Evolutionary conservation across 345 rosid species (phyloP).

Genomic region (Hirschfeldia incana): DNA sequence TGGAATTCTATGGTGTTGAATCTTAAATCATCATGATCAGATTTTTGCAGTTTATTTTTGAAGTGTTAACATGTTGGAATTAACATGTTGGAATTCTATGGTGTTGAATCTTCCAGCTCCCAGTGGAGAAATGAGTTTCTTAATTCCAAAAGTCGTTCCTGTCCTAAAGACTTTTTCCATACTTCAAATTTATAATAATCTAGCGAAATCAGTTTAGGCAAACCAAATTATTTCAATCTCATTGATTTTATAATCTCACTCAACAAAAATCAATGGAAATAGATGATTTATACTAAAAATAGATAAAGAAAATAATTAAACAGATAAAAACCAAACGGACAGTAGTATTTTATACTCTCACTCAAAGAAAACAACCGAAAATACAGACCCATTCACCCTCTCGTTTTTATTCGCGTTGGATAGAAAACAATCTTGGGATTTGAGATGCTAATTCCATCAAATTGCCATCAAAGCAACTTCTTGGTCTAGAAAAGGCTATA

Average conservation of each 20-base stretch:
- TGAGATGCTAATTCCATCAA: constrained; percentile 17
- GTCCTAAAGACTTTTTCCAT: too few species aligned
- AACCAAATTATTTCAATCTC: too few species aligned
- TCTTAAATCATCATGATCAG: too few species aligned
- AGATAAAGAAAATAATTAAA: not conserved
- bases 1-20: too few species aligned
- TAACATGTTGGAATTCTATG: too few species aligned
- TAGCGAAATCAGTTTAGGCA: too few species aligned
- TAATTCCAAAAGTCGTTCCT: too few species aligned
- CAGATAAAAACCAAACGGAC: not conserved
- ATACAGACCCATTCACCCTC: not conserved
- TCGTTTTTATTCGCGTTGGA: not conserved
- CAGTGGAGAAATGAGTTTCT: too few species aligned
- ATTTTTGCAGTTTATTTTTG: too few species aligned
- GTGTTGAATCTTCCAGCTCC: too few species aligned
- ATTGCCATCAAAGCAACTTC: constrained; percentile 8
- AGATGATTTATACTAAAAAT: not conserved
- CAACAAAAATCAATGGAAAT: not conserved
- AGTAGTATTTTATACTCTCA: constrained; percentile 19
- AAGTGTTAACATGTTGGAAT: too few species aligned
- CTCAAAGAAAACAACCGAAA: constrained; percentile 19
- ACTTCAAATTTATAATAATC: too few species aligned
- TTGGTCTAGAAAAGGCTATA: constrained; percentile 23
- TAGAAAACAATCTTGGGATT: not conserved
- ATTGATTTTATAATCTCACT: not conserved